These are phyloP conservation scores for Quercus suber DNA, from an alignment of 306 rosid genomes.

Conservation along the genomic window DNA sequence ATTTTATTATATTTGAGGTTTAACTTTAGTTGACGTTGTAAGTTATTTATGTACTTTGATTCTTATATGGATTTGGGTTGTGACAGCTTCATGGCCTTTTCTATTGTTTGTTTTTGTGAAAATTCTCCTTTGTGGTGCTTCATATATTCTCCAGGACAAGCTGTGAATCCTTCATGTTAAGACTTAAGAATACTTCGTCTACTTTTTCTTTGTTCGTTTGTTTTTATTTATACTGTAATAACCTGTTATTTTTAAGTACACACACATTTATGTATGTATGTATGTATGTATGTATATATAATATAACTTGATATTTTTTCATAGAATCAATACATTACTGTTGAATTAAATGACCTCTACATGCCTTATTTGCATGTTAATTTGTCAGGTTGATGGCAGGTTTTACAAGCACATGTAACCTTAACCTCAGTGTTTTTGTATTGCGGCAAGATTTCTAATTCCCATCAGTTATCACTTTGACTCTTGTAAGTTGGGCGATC, in stretches of 20 bases:
- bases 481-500: neutral
- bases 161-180: neutral
- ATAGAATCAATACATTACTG: too few relatives aligned
- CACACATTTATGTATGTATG: neutral
- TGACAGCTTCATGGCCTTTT: neutral
- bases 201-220: neutral
- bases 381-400: neutral
- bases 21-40: too few relatives aligned
- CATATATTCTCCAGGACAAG: too few relatives aligned
- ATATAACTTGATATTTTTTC: too few relatives aligned
- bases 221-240: neutral
- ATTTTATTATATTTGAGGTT: too few relatives aligned
- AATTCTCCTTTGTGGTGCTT: too few relatives aligned
- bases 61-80: too few relatives aligned
- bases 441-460: neutral
- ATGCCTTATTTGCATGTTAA: neutral
- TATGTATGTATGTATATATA: neutral
- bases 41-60: too few relatives aligned
- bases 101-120: neutral
- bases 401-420: neutral
- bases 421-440: neutral
- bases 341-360: too few relatives aligned
- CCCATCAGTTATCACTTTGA: neutral
- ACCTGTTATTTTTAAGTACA: neutral
- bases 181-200: neutral